Base-by-base conservation (phyloP, 192 early-diverging fungal species). In the Rhizoclosmatium sp. region DNA sequence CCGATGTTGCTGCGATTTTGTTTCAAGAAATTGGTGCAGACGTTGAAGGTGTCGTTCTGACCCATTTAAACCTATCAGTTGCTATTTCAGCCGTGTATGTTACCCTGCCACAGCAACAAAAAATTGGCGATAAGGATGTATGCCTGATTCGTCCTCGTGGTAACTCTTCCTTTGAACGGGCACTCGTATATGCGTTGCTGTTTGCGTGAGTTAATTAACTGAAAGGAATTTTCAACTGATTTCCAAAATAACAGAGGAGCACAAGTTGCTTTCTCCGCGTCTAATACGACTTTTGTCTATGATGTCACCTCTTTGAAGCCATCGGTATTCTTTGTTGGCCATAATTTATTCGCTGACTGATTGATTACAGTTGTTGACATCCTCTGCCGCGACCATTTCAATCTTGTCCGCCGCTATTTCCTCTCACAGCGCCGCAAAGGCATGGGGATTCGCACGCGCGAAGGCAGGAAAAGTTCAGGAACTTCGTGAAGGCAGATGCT, bases 401-500 rank as follows among this genome's bases (percentile, higher is more conserved):
- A 45, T 23, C 4, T 47, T 75, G 2, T 54, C 42, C 12, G 16
- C 9, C 4, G 72, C 72, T n/a, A 62, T 75, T 45, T 21, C 59
- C 5, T 12, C 4, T 1, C 72, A 75, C n/a, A 2, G 48, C 7
- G 12, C 47, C 4, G 21, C 72, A 9, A 64, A 64, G 45, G 14
- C 41, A 9, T 75, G 56, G 56, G 59, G 40, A 21, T 44, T 62
- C 45, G 14, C 4, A 44, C n/a, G 21, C 5, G 72, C 72, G 39
- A 45, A 23, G 4, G 5, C 72, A 3, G 72, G 10, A 41, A 75
- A 75, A 62, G 7, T n/a, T 5, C 16, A 40, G 7, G 72, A 75
- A 40, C 42, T 75, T 21, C 9, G 47, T 9, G 72, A 75, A 62
- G 72, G 72, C 16, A 19, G 72, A 45, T 60, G 59, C 72, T 75